Conservation (phyloP, 768 basidiomycete species). For the Hericium alpestre region DNA sequence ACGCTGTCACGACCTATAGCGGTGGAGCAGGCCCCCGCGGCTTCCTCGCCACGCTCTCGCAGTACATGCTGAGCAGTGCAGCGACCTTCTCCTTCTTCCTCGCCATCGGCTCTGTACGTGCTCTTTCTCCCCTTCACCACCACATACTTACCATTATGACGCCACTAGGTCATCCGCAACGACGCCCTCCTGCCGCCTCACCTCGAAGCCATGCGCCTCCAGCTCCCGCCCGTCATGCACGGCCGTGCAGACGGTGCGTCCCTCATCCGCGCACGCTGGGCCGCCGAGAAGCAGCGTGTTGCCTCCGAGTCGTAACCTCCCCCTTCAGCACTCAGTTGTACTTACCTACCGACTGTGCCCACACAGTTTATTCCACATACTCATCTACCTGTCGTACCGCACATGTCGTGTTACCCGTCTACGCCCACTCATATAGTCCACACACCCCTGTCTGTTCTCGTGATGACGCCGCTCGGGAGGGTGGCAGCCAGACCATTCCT, state of each 20-base stretch:
- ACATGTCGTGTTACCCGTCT: no score
- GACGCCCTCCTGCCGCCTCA: constrained; percentile 53
- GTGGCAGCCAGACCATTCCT: not conserved
- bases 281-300: constrained; percentile 26
- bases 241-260: constrained; percentile 59
- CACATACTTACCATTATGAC: not conserved
- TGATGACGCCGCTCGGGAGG: no score
- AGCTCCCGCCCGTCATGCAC: constrained; percentile 45
- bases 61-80: constrained; percentile 97
- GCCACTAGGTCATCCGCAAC: constrained; percentile 68
- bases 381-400: no score
- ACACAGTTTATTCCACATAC: no score
- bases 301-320: not conserved
- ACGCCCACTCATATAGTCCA: no score
- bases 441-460: no score
- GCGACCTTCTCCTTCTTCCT: constrained; percentile 98
- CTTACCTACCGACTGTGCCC: not conserved
- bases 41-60: constrained; percentile 80
- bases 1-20: constrained; percentile 28
- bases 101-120: constrained; percentile 76
- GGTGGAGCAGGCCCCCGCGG: constrained; percentile 89
- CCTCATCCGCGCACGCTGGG: constrained; percentile 69
- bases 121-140: not conserved
- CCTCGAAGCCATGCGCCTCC: constrained; percentile 52
- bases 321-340: not conserved